A percentile compares a stretch with the other conserved stretches of the same genome.
Conservation (phyloP, 2,329 filamentous ascomycete species). For the Fusarium devonianum region DNA sequence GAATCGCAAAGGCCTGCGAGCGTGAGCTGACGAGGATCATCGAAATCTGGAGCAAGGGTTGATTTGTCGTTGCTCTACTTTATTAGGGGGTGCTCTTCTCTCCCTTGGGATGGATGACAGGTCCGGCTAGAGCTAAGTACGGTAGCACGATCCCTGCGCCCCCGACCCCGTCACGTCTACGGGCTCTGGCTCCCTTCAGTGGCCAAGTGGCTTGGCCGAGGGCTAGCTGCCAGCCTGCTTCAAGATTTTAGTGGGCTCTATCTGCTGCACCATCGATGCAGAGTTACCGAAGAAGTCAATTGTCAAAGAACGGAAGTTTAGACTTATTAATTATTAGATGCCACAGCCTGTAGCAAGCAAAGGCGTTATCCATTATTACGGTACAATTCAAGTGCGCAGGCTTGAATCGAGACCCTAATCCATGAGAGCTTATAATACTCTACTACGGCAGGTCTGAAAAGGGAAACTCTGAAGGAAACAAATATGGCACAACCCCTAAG, state of each 20-base stretch:
- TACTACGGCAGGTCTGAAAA: too few species aligned
- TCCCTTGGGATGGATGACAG: conserved; percentile 34
- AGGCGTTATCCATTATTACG: too few species aligned
- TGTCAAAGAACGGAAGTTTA: too few species aligned
- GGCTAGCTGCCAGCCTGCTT: conserved; percentile 2
- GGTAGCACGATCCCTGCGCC: conserved; percentile 1
- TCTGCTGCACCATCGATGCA: neutral
- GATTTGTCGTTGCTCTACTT: conserved; percentile 20
- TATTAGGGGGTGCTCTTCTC: conserved; percentile 29
- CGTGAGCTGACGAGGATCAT: conserved; percentile 7
- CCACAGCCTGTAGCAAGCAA: too few species aligned
- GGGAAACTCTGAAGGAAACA: too few species aligned
- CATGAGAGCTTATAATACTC: too few species aligned
- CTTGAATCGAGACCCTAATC: too few species aligned
- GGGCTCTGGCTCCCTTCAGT: conserved; percentile 26
- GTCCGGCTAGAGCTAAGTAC: conserved; percentile 1
- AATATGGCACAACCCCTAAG: too few species aligned
- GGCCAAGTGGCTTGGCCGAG: conserved; percentile 33
- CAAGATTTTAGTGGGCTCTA: conserved; percentile 16
- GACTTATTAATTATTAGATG: too few species aligned
- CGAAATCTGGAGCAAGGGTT: conserved; percentile 30
- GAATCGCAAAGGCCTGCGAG: conserved; percentile 6
- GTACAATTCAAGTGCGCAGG: too few species aligned
- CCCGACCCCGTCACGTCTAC: conserved; percentile 1
- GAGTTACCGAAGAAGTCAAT: too few species aligned